Conservation (phyloP, 441 rosid species). For the Sinapis alba region DNA sequence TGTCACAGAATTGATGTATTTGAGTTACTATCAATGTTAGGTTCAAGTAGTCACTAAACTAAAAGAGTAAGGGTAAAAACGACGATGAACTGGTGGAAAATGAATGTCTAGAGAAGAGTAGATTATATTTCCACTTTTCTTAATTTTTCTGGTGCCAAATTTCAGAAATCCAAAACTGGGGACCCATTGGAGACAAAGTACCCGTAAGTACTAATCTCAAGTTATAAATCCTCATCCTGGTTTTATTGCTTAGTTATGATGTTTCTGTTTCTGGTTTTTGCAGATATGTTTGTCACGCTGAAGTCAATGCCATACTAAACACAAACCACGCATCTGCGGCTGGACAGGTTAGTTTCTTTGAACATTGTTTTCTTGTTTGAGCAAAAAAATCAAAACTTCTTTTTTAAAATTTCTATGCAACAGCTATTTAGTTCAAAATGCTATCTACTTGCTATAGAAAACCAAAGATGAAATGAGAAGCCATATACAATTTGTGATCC, state of each 20-base stretch:
- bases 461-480: background rate
- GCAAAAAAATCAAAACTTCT: background rate
- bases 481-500: background rate
- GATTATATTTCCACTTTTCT: slow-evolving; percentile 6
- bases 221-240: slow-evolving; percentile 6
- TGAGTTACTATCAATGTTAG: background rate
- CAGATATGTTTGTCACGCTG: slow-evolving; percentile 98
- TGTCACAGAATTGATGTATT: background rate
- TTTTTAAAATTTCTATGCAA: background rate
- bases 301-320: slow-evolving; percentile 93
- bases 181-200: slow-evolving; percentile 89
- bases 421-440: slow-evolving; percentile 3
- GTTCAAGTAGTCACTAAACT: slow-evolving; percentile 9
- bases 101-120: slow-evolving; percentile 9
- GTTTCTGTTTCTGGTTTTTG: slow-evolving; percentile 22
- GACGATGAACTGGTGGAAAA: background rate
- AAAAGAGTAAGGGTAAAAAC: background rate
- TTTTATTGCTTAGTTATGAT: slow-evolving; percentile 13
- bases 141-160: background rate
- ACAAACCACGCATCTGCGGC: slow-evolving; percentile 92
- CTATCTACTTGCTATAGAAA: background rate
- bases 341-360: slow-evolving; percentile 62
- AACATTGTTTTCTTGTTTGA: background rate
- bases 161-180: slow-evolving; percentile 77
- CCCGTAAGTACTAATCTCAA: slow-evolving; percentile 58